phyloP scores from a whole-genome alignment of 2,329 filamentous ascomycete genomes.

The Geosmithia morbida region DNA sequence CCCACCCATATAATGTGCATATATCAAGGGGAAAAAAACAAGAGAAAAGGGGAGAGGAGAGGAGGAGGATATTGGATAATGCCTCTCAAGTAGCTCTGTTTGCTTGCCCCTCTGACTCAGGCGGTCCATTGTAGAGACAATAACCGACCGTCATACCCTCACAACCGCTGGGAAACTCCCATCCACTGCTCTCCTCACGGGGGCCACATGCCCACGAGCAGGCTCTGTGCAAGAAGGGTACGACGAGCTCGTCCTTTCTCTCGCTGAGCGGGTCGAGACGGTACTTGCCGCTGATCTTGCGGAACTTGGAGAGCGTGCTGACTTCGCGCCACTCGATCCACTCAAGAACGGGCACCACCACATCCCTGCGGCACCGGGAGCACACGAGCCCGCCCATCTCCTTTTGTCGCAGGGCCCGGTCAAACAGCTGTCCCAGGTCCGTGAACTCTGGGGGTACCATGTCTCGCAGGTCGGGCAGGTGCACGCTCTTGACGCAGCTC shows the following conservation, averaged over 20 bases:
- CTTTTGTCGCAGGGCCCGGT: conserved; percentile 22
- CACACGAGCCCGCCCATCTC: conserved; percentile 35
- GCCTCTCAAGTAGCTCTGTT: neutral
- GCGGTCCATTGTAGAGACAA: neutral
- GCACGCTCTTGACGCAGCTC: conserved; percentile 26
- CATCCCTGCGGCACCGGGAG: conserved; percentile 31
- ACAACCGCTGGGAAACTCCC: conserved; percentile 1
- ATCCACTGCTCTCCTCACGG: conserved; percentile 1
- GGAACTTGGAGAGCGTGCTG: neutral
- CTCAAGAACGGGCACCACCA: conserved; percentile 35
- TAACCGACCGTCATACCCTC: conserved; percentile 1
- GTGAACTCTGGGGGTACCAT: conserved; percentile 26
- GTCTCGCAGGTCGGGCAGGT: conserved; percentile 24
- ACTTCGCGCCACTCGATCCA: conserved; percentile 51
- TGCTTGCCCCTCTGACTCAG: neutral
- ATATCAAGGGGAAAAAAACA: neutral
- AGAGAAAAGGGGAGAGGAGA: neutral
- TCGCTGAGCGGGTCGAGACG: conserved; percentile 12
- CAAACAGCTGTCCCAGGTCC: conserved; percentile 24
- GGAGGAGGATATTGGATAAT: neutral
- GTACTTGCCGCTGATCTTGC: conserved; percentile 2
- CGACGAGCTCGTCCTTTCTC: conserved; percentile 17
- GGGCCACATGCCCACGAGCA: conserved; percentile 37
- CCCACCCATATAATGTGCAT: neutral
- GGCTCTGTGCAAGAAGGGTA: conserved; percentile 32